Percentiles rank a stretch among this genome's conserved stretches.
These are phyloP conservation scores for Parascedosporium putredinis DNA, from an alignment of 2,329 filamentous ascomycete genomes.

Conservation along the genomic window DNA sequence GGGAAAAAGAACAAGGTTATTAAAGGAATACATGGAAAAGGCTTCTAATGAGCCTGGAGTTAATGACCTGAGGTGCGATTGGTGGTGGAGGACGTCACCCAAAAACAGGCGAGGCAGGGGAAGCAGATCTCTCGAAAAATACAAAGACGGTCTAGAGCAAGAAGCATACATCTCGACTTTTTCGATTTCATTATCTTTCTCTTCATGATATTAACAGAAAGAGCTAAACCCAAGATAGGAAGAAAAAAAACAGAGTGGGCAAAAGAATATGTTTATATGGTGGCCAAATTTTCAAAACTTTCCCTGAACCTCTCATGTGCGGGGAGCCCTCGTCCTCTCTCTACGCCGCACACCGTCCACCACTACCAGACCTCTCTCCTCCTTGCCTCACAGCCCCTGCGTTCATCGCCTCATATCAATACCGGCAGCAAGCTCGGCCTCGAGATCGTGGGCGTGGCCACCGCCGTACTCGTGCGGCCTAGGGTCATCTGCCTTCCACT, in stretches of 20 bases:
- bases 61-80: too few relatives aligned
- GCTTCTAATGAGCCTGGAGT: too few relatives aligned
- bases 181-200: background rate
- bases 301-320: background rate
- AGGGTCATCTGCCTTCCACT: slow-evolving; percentile 51
- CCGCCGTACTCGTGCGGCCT: slow-evolving; percentile 47
- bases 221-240: too few relatives aligned
- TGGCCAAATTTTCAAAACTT: background rate
- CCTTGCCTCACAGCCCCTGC: background rate
- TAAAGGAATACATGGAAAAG: too few relatives aligned
- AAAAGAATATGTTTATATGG: background rate
- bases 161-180: background rate
- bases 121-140: too few relatives aligned
- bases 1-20: too few relatives aligned
- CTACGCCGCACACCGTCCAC: background rate
- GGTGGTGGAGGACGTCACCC: too few relatives aligned
- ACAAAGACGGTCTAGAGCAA: background rate
- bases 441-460: slow-evolving; percentile 35
- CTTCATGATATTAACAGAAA: background rate
- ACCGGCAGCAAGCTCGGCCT: slow-evolving; percentile 49
- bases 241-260: background rate
- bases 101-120: too few relatives aligned
- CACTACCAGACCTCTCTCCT: background rate
- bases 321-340: too few relatives aligned
- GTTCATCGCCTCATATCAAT: slow-evolving; percentile 31